Conservation (phyloP, 2,329 filamentous ascomycete species). For the Keithomyces neogunnii region DNA sequence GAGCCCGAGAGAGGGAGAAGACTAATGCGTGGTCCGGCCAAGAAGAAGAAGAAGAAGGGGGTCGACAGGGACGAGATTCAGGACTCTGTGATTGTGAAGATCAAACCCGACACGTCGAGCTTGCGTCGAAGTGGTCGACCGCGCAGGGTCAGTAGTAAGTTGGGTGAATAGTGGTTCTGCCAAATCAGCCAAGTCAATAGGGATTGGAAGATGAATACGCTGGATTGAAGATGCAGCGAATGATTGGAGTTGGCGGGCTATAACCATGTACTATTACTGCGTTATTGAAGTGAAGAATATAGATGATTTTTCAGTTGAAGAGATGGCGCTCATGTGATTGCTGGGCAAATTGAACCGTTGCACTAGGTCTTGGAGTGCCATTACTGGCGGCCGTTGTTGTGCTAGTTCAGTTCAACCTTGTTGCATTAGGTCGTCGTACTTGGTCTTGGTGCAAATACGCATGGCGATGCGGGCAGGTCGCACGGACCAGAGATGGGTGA, state of each 20-base stretch:
- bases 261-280: neutral
- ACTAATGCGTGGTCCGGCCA: conserved; percentile 4
- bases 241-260: neutral
- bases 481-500: too few relatives aligned
- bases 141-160: conserved; percentile 24
- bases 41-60: conserved; percentile 8
- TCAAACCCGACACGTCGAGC: neutral
- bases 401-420: too few relatives aligned
- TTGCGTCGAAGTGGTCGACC: conserved; percentile 26
- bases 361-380: too few relatives aligned
- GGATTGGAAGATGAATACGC: neutral
- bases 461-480: too few relatives aligned
- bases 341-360: too few relatives aligned
- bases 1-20: conserved; percentile 9
- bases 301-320: too few relatives aligned
- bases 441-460: too few relatives aligned
- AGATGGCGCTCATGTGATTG: too few relatives aligned
- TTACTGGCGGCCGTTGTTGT: too few relatives aligned
- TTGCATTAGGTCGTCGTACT: too few relatives aligned
- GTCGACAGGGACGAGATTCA: conserved; percentile 2
- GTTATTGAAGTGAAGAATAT: too few relatives aligned
- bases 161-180: conserved; percentile 10
- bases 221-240: neutral
- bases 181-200: too few relatives aligned
- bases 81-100: neutral